A percentile compares a stretch with the other conserved stretches of the same genome.
Conservation (phyloP, 1,139 yeast species). For the Magnusiomyces suaveolens region DNA sequence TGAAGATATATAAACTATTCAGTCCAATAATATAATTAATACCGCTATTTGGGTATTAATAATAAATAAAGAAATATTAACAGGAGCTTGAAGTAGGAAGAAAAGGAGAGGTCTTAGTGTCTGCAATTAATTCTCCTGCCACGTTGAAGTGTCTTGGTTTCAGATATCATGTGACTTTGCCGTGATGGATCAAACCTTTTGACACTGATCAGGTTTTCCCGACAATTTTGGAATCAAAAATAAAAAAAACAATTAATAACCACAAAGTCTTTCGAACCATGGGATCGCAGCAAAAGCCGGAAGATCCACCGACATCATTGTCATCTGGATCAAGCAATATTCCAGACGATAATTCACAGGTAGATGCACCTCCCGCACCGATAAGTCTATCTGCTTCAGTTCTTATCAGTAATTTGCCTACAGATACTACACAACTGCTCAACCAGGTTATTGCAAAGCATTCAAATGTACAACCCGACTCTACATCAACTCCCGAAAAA, state of each 20-base stretch:
- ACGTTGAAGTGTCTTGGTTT: too few species aligned
- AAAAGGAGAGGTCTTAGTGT: too few species aligned
- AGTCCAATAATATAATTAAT: too few species aligned
- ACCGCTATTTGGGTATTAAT: too few species aligned
- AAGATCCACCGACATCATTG: background rate
- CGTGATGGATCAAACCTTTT: background rate
- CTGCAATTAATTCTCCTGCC: too few species aligned
- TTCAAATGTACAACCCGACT: background rate
- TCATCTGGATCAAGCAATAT: background rate
- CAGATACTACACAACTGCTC: background rate
- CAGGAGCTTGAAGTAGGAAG: too few species aligned
- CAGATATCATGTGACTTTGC: background rate
- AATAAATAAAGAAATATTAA: too few species aligned
- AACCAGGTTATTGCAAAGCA: background rate
- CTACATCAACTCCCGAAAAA: constrained; percentile 6
- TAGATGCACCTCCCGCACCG: background rate
- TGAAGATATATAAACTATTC: too few species aligned
- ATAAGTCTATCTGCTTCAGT: background rate
- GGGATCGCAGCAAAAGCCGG: too few species aligned
- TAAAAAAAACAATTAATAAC: too few species aligned
- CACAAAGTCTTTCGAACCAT: too few species aligned
- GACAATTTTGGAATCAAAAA: too few species aligned
- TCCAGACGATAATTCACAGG: background rate
- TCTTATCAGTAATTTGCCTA: background rate
- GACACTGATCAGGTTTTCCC: background rate